Conservation (phyloP, 192 early-diverging fungal species). For the Coemansia sp. region DNA sequence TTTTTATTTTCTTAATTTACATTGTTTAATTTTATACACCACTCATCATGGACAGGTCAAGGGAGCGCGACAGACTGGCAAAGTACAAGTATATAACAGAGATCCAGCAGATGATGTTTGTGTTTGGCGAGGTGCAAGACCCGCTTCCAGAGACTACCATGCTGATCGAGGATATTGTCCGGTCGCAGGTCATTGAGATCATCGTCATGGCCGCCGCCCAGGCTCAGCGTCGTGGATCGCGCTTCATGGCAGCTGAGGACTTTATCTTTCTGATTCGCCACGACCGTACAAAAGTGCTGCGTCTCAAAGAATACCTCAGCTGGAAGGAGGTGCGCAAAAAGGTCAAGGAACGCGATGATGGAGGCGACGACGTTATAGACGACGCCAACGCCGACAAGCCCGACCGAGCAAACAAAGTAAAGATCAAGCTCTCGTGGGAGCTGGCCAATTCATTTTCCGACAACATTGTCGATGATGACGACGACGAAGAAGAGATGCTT, state of each 20-base stretch:
- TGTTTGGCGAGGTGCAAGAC: slow-evolving; percentile 92
- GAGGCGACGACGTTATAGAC: slow-evolving; percentile 45
- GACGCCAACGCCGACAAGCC: slow-evolving; percentile 55
- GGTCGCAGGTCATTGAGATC: slow-evolving; percentile 93
- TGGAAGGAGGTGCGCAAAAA: slow-evolving; percentile 97
- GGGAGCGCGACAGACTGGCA: slow-evolving; percentile 26
- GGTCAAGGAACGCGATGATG: slow-evolving; percentile 78
- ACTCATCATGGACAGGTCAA: slow-evolving; percentile 22
- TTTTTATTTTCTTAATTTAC: not conserved
- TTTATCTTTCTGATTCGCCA: slow-evolving; percentile 96
- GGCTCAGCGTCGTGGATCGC: slow-evolving; percentile 75
- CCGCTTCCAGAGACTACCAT: slow-evolving; percentile 84
- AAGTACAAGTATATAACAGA: slow-evolving; percentile 68
- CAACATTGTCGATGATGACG: slow-evolving; percentile 76
- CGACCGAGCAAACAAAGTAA: slow-evolving; percentile 61
- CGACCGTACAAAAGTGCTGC: slow-evolving; percentile 91
- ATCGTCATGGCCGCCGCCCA: slow-evolving; percentile 88
- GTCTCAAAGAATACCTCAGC: slow-evolving; percentile 84
- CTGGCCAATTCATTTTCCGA: slow-evolving; percentile 77
- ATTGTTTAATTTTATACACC: not conserved
- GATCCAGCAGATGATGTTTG: slow-evolving; percentile 99
- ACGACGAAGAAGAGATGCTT: slow-evolving; percentile 87
- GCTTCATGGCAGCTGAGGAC: slow-evolving; percentile 85
- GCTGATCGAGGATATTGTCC: slow-evolving; percentile 94
- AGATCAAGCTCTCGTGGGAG: slow-evolving; percentile 94